phyloP scores from a whole-genome alignment of 2,329 filamentous ascomycete genomes.

The Amauroascus verrucosus region DNA sequence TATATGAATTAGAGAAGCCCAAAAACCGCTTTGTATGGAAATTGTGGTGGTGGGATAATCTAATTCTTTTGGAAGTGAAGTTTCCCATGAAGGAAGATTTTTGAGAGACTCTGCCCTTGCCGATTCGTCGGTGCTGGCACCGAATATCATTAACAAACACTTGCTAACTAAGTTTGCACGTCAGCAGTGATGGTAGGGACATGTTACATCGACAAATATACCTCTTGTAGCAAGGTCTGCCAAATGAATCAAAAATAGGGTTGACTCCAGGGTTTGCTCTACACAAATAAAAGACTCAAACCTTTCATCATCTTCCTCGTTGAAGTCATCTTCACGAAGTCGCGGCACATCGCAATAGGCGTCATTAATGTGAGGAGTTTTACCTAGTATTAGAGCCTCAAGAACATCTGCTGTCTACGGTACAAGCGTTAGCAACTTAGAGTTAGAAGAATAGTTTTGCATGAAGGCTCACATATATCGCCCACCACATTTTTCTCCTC shows the following conservation, averaged over 20 bases:
- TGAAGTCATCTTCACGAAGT: slow-evolving; percentile 18
- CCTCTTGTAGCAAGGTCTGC: not conserved
- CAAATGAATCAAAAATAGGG: not conserved
- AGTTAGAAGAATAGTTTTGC: not conserved
- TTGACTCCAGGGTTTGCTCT: not conserved
- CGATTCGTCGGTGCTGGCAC: not conserved
- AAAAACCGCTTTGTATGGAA: slow-evolving; percentile 3
- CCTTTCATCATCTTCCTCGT: not conserved
- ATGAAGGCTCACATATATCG: slow-evolving; percentile 14
- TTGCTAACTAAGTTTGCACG: not conserved
- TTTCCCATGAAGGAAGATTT: not conserved
- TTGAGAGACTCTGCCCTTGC: not conserved
- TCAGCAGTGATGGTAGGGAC: not conserved
- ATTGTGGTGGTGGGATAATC: not conserved
- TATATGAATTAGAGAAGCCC: slow-evolving; percentile 3
- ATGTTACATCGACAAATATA: not conserved
- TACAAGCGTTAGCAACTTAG: not conserved
- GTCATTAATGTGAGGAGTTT: slow-evolving; percentile 20
- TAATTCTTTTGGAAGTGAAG: not conserved
- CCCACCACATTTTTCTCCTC: slow-evolving; percentile 21
- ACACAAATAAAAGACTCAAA: not conserved
- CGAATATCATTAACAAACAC: not conserved
- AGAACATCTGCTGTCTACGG: slow-evolving; percentile 15
- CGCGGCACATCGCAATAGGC: slow-evolving; percentile 19
- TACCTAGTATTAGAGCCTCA: slow-evolving; percentile 19